Base-by-base conservation (phyloP, 768 basidiomycete genomes). In the Pleurotus pulmonarius region DNA sequence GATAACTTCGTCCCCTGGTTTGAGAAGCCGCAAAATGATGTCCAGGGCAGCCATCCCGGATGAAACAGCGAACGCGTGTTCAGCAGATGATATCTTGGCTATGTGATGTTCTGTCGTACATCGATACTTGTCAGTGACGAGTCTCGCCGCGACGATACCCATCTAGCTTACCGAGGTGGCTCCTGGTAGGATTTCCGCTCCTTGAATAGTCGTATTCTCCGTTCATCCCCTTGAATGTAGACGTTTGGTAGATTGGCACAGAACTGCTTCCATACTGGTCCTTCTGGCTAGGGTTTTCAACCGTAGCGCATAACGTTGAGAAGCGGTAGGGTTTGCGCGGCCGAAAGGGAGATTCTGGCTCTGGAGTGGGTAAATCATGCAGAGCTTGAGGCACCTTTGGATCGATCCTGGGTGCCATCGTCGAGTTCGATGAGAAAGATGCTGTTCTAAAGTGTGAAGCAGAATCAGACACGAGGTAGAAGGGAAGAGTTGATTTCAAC, bases 41-140 rank as follows among this genome's bases (percentile, higher is more conserved):
- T 99, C 97, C 41, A 98, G 82, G 2, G 95, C 94, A 15, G 96
- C 94, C 97, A 99, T 99, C 54, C 97, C 97, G 3, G 96, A 98
- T 4, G 94, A 92, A 4, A 99, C 92, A 16, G 87, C 83, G 67
- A 96, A 92, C 0, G 93, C 92, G 80, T 96, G 87, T 4, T 78
- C 76, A 5, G 95, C 94, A 25, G 90, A 92, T 34, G 95, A 97
- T 64, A 99, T 94, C 77, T 98, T 94, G 57, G 96, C 96, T 46
- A 99, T 81, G 69, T 98, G 97, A 62, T 98, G 92, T 70, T 98
- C 97, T 98, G 39, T 20, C 38, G 16, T 37, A 52, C 51, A 39
- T n/a, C 22, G 48, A 12, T 24, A 47, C 20, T 9, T 9, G 11
- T 53, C 18, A 53, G 39, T 40, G 16, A 20, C 15, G 48, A n/a